Evolutionary conservation across 371 early-diverging fungal species (phyloP), one percentile per base, ranked within the genome.

Genomic region (Batkoa obscura): DNA sequence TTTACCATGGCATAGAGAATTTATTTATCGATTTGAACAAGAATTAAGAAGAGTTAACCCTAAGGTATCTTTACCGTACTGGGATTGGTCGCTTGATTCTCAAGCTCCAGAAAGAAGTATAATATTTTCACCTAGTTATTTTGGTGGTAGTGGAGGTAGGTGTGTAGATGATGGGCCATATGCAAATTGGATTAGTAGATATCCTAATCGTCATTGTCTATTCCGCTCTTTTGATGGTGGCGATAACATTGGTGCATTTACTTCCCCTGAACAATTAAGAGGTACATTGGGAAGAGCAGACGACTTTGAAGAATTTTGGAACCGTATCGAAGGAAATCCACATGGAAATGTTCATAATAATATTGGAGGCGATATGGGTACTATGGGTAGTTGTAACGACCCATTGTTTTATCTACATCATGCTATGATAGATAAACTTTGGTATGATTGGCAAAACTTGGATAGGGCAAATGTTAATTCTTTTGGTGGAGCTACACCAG

Each of bases 351-450:
- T 67, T 30, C 73, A 73, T n/a, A 56, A 38, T 23, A 59, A 59
- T 38, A 56, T 78, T 38, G 71, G 73, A 12, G 75, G 75, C 5
- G 62, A 67, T 53, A 68, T 72, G 66, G 62, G 64, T 8, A 64
- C 63, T 38, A 66, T 71, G 70, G 34, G 36, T n/a, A 62, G 60
- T 38, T 34, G 72, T 50, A 74, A 57, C 33, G 56, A 56, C 62
- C 76, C 75, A 13, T 56, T 78, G n/a, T 80, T 80, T 59, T 76
- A 58, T 55, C 58, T 78, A 43, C 78, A 78, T 59, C 80, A 80
- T 59, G 56, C 62, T 43, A 71, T 68, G 57, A 59, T 76, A 6
- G 57, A 59, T 35, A 59, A 55, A 39, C n/a, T 50, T 31, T 49
- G 53, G 58, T 43, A 13, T 33, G 47, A 42, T 39, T 55, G 55